Evolutionary conservation across 2,329 filamentous ascomycete species (phyloP), one percentile per base, ranked within the genome.

Genomic region (Didymellaceae sp.): DNA sequence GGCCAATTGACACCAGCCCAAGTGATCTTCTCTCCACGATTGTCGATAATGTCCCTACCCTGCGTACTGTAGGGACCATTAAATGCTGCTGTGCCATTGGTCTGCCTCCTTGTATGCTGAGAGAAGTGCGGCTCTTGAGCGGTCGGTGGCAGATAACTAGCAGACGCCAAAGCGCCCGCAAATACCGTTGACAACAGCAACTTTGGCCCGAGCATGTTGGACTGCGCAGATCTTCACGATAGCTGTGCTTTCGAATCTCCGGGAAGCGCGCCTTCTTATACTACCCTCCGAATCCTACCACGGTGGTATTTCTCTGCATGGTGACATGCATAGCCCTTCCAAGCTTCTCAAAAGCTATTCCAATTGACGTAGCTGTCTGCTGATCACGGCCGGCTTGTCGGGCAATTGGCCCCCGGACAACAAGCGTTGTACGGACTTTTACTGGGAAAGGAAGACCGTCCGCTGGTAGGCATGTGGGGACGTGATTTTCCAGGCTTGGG

Each of bases 1-100:
- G 81, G 80, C 83, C 83, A 86, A 75, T 85, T 85, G 65, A 83
- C 75, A 66, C 83, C 85, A n/a, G 80, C 80, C 52, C 85, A 75
- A 68, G 84, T 85, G 54, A 85, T 75, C 34, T 80, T 80, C 30
- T 67, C 50, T 3, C 70, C 68, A 6, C 55, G 55, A 6, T 62
- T 58, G 52, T 78, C 69, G 2, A 74, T 59, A 39, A 78, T 76
- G 60, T 75, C 75, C 42, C 75, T 59, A 24, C 67, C 70, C 21
- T 58, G 48, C 11, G 71, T 73, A 28, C 62, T 69, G 38, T 71
- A 73, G 6, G 70, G 70, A 42, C 70, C 71, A 58, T 71, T 52
- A 55, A 67, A 67, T 11, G 55, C 55, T 11, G 55, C 55, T 8
- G 63, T 62, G 24, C 54, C 52, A 52, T 65, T 65, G 8, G 52